Evolutionary conservation across 768 basidiomycete genomes (phyloP), one percentile per base, ranked within the genome.

Genomic region (Leccinum fibrillosum): DNA sequence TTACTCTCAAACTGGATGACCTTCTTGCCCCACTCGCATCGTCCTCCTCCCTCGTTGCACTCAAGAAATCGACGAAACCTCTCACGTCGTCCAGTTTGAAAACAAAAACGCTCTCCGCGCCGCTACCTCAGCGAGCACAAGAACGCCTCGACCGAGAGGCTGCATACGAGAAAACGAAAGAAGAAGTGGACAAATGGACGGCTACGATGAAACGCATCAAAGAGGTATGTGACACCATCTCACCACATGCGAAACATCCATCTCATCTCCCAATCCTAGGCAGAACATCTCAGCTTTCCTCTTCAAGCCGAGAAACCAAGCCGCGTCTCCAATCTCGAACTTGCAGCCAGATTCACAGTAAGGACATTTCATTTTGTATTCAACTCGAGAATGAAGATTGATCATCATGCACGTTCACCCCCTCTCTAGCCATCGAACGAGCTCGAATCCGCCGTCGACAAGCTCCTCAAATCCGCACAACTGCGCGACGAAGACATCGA

Each of bases 171-270:
- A 83, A 90, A 73, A 98, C 95, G 4, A 93, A 92, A 69, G 82
- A 84, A 61, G 95, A 98, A 71, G 89, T 96, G 2, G 85, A 90
- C 62, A 97, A 96, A 77, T 98, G 96, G 97, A 84, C 84, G 26
- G 86, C 84, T 5, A 91, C 92, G 3, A 96, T 98, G 89, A 91
- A 90, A 72, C 82, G 84, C 21, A 94, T 99, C 63, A 87, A 88
- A 62, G 92, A 98, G 77, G 92, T 90, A 49, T 53, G 78, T 49
- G 8, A 51, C 19, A 4, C 13, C 21, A 28, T 6, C 2, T 15
- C 44, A n/a, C 9, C 23, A 15, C 28, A 54, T 6, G 23, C 30
- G 15, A 15, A 12, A 49, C 39, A 5, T 44, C 44, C 34, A 28
- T 47, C 49, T 62, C n/a, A 66, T 23, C 10, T 15, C n/a, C 28